A percentile compares a stretch with the other conserved stretches of the same genome.
These are phyloP conservation scores for Rhizomucor pusillus DNA, from an alignment of 371 early-diverging fungal species.

Conservation along the genomic window DNA sequence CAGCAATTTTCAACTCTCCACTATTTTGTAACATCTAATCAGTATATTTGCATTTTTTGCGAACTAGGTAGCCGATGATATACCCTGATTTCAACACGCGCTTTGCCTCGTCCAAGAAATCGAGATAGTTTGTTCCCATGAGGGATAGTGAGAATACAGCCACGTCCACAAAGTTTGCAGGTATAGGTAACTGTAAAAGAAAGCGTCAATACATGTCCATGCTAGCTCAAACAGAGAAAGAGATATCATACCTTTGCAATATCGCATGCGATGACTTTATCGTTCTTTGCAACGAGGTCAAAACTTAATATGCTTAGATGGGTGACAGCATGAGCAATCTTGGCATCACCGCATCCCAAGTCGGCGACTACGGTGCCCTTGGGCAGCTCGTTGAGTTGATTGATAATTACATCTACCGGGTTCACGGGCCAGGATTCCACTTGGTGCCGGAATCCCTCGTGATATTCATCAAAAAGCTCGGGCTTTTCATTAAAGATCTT, in stretches of 20 bases:
- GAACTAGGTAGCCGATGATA: slow-evolving; percentile 8
- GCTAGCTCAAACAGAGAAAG: not conserved
- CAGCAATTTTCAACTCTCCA: slow-evolving; percentile 91
- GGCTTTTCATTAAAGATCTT: slow-evolving; percentile 81
- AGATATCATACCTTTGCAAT: slow-evolving; percentile 68
- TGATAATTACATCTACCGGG: slow-evolving; percentile 90
- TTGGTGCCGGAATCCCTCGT: slow-evolving; percentile 94
- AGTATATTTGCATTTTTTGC: not conserved
- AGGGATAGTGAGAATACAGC: slow-evolving; percentile 94
- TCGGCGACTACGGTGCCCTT: slow-evolving; percentile 81
- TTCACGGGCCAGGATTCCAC: slow-evolving; percentile 96
- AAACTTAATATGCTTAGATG: slow-evolving; percentile 84
- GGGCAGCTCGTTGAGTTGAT: slow-evolving; percentile 56
- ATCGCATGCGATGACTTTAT: slow-evolving; percentile 89
- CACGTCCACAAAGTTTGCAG: slow-evolving; percentile 76
- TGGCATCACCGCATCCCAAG: slow-evolving; percentile 98
- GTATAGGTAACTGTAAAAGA: slow-evolving; percentile 62
- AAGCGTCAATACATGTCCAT: not conserved
- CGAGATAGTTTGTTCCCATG: slow-evolving; percentile 96
- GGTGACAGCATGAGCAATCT: slow-evolving; percentile 76
- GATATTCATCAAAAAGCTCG: slow-evolving; percentile 92
- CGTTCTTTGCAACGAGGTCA: slow-evolving; percentile 88
- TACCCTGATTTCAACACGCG: slow-evolving; percentile 86
- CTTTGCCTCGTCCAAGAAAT: slow-evolving; percentile 89
- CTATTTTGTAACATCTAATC: slow-evolving; percentile 33